A percentile compares a stretch with the other conserved stretches of the same genome.
These are phyloP conservation scores for Beauveria australis DNA, from an alignment of 2,329 filamentous ascomycete species.

Conservation along the genomic window DNA sequence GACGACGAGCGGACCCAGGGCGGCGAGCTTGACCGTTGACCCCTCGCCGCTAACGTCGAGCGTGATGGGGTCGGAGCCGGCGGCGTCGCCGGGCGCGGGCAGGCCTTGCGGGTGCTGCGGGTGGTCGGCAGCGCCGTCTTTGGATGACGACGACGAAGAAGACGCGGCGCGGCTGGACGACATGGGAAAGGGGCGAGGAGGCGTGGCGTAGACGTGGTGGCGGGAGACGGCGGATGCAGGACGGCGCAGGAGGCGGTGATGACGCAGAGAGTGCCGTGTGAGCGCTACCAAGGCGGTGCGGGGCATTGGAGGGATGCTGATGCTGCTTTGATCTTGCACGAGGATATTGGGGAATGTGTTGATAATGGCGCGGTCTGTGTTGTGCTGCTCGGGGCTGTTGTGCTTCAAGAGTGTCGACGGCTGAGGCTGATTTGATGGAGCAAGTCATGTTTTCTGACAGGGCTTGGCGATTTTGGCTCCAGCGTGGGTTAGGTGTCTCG, in stretches of 20 bases:
- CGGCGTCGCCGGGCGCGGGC: slow-evolving; percentile 18
- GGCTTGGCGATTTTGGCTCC: slow-evolving; percentile 3
- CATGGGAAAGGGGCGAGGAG: neutral
- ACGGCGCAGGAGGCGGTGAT: neutral
- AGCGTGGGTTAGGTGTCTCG: slow-evolving; percentile 5
- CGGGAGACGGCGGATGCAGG: neutral
- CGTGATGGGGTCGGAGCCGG: slow-evolving; percentile 14
- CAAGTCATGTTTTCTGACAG: neutral
- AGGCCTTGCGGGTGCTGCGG: slow-evolving; percentile 14
- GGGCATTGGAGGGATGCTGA: neutral
- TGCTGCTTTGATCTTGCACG: neutral
- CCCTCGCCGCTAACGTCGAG: slow-evolving; percentile 25
- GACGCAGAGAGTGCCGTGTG: neutral
- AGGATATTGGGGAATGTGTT: neutral
- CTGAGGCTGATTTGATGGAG: neutral
- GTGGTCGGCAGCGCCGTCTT: neutral
- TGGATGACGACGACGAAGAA: neutral
- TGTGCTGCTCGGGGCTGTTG: neutral
- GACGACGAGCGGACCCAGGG: slow-evolving; percentile 65
- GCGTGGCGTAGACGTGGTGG: neutral
- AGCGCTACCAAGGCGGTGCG: neutral
- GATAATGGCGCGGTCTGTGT: neutral
- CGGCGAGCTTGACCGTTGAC: slow-evolving; percentile 50
- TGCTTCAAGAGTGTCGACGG: neutral
- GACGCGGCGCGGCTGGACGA: neutral